Evolutionary conservation across 768 basidiomycete species (phyloP), one percentile per base, ranked within the genome.

Genomic region (Russula olivacea): DNA sequence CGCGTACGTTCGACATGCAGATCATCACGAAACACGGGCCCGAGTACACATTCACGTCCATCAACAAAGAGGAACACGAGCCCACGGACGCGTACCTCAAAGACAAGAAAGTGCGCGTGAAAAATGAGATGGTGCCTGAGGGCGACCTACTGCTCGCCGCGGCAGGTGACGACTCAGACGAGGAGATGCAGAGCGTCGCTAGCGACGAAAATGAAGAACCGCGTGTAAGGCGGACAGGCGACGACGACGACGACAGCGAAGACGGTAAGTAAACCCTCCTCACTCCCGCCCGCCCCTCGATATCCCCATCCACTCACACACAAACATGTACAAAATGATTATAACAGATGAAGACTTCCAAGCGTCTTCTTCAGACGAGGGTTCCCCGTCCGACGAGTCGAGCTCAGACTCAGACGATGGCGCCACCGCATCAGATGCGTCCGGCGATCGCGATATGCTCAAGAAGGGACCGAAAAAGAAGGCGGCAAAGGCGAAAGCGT

Each of bases 11-110:
- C 73, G 96, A 98, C 74, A 78, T 98, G 72, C 87, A 89, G 70
- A 88, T 98, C 68, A 85, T 91, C 52, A 87, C 89, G 30, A 92
- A 92, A 75, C 81, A 78, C 43, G 92, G 90, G 0, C 83, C 90
- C 1, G 93, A 96, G 69, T 84, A 90, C 73, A 88, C 84, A 21
- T 99, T 99, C 75, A 90, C 90, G 1, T 90, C 92, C 2, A 88
- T 99, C 75, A 91, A 91, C 75, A 98, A 96, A 76, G 96, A 98
- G 72, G 97, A 99, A 71, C 88, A 93, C 67, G 89, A 90, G 62
- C 80, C 84, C 15, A 89, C 91, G 36, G 91, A 93, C 70, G 79
- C 83, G 23, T 98, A 91, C 74, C 75, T 99, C 68, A 85, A 86
- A 69, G 86, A 89, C 32, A 96, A 97, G 80, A 95, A 94, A 75